Evolutionary conservation across 202 grass and related monocot genomes (phyloP).

Genomic region (Musa balbisiana): DNA sequence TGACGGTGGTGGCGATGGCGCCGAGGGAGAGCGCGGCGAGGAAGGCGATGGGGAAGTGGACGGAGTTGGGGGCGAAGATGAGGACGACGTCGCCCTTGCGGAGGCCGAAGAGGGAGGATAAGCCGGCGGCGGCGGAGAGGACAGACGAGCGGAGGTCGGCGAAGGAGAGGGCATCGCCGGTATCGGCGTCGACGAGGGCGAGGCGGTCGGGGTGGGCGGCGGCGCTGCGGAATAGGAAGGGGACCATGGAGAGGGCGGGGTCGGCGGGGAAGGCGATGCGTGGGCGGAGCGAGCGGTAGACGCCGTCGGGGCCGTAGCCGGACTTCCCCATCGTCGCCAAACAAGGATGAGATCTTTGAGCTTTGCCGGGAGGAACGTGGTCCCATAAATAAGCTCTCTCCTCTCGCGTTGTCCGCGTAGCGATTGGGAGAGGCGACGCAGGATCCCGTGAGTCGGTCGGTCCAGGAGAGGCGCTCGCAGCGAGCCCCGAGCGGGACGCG

Average conservation of each 20-base stretch:
- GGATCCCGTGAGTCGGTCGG: too few species aligned
- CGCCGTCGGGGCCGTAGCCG: conserved; percentile 45
- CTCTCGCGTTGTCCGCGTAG: too few species aligned
- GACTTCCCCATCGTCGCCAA: not conserved
- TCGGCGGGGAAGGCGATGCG: conserved; percentile 32
- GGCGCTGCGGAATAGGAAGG: conserved; percentile 50
- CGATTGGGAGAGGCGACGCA: too few species aligned
- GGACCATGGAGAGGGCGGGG: conserved; percentile 37
- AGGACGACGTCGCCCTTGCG: conserved; percentile 52
- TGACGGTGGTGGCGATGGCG: conserved; percentile 62
- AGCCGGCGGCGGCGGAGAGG: conserved; percentile 30
- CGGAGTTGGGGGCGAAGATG: conserved; percentile 60
- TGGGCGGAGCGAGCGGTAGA: conserved; percentile 55
- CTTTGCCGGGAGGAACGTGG: not conserved
- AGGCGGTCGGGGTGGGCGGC: conserved; percentile 42
- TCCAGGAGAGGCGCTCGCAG: too few species aligned
- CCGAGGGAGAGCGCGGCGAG: conserved; percentile 54
- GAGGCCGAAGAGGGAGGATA: conserved; percentile 44
- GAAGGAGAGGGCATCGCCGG: conserved; percentile 43
- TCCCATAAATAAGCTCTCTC: too few species aligned
- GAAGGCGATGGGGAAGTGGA: conserved; percentile 74
- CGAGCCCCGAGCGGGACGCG: too few species aligned
- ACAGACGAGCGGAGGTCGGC: conserved; percentile 39
- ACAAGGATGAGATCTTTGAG: not conserved
- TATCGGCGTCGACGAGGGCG: conserved; percentile 59